Percentiles rank a stretch among this genome's conserved stretches.
Evolutionary conservation across 164 flowering plant genomes (phyloP).

Genomic region (Aristolochia californica): DNA sequence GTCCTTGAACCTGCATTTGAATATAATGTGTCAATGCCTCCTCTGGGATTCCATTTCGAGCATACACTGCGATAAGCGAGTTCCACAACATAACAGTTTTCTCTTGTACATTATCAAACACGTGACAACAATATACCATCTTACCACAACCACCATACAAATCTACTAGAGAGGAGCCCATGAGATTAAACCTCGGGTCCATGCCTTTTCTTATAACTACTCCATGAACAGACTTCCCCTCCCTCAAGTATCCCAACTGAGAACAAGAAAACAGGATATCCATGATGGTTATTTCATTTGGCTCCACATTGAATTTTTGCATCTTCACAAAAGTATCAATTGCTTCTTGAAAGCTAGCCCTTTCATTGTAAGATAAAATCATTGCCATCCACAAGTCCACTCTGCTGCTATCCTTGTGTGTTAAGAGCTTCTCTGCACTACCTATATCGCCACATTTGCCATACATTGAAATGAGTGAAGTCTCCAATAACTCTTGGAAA

Average conservation of each 20-base stretch:
- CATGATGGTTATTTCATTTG: constrained; percentile 50
- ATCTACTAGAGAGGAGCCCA: constrained; percentile 42
- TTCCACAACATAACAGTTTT: constrained; percentile 55
- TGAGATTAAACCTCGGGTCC: constrained; percentile 25
- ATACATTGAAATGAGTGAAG: constrained; percentile 51
- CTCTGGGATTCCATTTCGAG: constrained; percentile 29
- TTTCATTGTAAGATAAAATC: constrained; percentile 56
- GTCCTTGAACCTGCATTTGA: constrained; percentile 32
- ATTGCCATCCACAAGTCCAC: constrained; percentile 49
- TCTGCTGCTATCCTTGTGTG: constrained; percentile 5
- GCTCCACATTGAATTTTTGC: constrained; percentile 28
- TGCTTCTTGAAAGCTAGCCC: constrained; percentile 34
- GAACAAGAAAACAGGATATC: constrained; percentile 49
- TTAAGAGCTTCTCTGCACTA: constrained; percentile 42
- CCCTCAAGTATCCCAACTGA: constrained; percentile 32
- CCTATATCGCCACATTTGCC: constrained; percentile 43
- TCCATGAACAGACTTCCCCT: constrained; percentile 64
- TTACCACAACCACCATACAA: constrained; percentile 45
- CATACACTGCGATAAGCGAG: constrained; percentile 43
- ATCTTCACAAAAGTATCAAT: constrained; percentile 29
- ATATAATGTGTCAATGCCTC: constrained; percentile 38
- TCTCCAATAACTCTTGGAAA: constrained; percentile 29
- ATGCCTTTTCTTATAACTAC: constrained; percentile 32
- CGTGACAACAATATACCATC: constrained; percentile 18
- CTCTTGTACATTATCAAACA: constrained; percentile 25